Percentiles rank a stretch among this genome's conserved stretches.
Conservation (phyloP, 1,284 basidiomycete species). For the Naganishia sp. region DNA sequence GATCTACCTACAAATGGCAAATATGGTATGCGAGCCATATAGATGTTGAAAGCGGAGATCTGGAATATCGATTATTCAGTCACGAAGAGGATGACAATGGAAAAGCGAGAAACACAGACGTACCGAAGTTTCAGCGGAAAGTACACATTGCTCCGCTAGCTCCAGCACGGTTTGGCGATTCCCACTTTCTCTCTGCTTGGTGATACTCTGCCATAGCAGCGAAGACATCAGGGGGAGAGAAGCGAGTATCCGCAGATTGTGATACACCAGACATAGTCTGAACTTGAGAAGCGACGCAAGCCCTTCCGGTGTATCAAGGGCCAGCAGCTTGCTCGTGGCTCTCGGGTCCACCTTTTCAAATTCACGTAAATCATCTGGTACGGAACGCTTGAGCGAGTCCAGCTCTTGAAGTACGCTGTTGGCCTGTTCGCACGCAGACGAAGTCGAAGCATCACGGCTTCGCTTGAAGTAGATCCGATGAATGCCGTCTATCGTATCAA, state of each 20-base stretch:
- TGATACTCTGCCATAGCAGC: conserved; percentile 19
- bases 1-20: conserved; percentile 18
- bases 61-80: not conserved
- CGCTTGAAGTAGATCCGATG: conserved; percentile 25
- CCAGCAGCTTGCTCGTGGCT: conserved; percentile 3
- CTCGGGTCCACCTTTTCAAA: conserved; percentile 15
- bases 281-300: conserved; percentile 17
- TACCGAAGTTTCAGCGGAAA: conserved; percentile 21
- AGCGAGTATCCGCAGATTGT: conserved; percentile 29
- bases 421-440: conserved; percentile 16
- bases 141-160: conserved; percentile 23
- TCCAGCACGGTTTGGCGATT: conserved; percentile 5
- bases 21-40: conserved; percentile 23
- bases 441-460: conserved; percentile 3
- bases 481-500: conserved; percentile 9
- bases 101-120: not conserved
- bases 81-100: too few species aligned
- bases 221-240: conserved; percentile 20
- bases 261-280: conserved; percentile 23
- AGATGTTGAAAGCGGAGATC: conserved; percentile 25
- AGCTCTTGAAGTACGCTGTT: conserved; percentile 14
- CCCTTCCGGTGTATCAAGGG: conserved; percentile 22
- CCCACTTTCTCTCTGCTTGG: not conserved
- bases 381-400: conserved; percentile 2
- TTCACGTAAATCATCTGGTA: conserved; percentile 7